phyloP scores from a whole-genome alignment of 2,329 filamentous ascomycete genomes.

The Aspergillus novofumigatus region DNA sequence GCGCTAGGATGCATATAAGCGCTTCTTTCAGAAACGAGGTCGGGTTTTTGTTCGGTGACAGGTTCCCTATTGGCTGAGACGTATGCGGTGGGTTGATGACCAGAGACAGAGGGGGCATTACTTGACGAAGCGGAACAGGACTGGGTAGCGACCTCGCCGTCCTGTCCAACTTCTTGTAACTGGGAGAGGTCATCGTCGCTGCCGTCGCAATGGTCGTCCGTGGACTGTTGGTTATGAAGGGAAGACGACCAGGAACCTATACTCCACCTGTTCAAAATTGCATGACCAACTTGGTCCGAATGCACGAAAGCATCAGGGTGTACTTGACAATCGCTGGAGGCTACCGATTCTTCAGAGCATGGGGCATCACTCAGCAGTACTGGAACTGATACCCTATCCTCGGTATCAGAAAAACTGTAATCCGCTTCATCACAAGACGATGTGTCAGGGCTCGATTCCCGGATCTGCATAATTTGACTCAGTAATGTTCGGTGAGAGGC shows the following conservation, averaged over 20 bases:
- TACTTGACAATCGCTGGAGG: slow-evolving; percentile 29
- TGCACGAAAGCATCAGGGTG: slow-evolving; percentile 17
- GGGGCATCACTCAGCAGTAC: slow-evolving; percentile 51
- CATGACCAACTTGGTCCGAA: slow-evolving; percentile 17
- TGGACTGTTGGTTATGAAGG: slow-evolving; percentile 31
- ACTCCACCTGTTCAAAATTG: slow-evolving; percentile 37
- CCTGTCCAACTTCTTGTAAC: slow-evolving; percentile 21
- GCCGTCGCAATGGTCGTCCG: slow-evolving; percentile 32
- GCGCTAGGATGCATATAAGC: slow-evolving; percentile 45
- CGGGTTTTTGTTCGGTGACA: slow-evolving; percentile 38
- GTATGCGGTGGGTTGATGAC: slow-evolving; percentile 11
- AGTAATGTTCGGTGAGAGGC: slow-evolving; percentile 41
- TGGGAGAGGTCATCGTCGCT: slow-evolving; percentile 35
- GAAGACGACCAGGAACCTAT: slow-evolving; percentile 45
- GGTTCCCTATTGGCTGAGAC: slow-evolving; percentile 27
- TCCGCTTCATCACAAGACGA: slow-evolving; percentile 38
- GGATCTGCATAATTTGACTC: slow-evolving; percentile 47
- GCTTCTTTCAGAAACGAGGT: slow-evolving; percentile 34
- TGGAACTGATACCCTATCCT: slow-evolving; percentile 53
- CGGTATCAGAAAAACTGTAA: slow-evolving; percentile 42
- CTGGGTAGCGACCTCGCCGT: slow-evolving; percentile 27
- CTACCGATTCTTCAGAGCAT: slow-evolving; percentile 34
- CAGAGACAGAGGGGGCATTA: slow-evolving; percentile 37
- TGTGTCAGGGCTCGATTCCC: slow-evolving; percentile 42
- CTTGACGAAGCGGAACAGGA: slow-evolving; percentile 33